Percentiles rank a stretch among this genome's conserved stretches.
These are phyloP conservation scores for Phaeosphaeriaceae sp. DNA, from an alignment of 2,329 filamentous ascomycete genomes.

Conservation along the genomic window DNA sequence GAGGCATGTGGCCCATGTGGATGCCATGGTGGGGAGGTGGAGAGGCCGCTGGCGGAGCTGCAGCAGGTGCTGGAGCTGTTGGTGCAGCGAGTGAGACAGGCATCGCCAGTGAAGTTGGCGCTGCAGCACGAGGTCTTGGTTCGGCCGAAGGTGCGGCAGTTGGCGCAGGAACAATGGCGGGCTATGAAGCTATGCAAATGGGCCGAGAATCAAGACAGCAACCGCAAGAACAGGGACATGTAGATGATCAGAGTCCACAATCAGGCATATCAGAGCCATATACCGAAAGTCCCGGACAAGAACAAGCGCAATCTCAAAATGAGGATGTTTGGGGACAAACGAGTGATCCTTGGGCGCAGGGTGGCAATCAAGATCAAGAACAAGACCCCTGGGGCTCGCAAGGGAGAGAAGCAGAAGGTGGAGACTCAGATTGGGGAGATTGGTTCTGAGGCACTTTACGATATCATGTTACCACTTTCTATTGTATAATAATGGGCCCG, in stretches of 20 bases:
- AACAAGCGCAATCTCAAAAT: conserved; percentile 20
- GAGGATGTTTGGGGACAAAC: conserved; percentile 39
- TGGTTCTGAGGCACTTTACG: conserved; percentile 23
- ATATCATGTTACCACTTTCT: neutral
- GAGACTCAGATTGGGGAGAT: conserved; percentile 32
- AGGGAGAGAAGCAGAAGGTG: conserved; percentile 30
- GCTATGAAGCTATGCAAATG: conserved; percentile 68
- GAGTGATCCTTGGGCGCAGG: conserved; percentile 34
- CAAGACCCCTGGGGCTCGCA: conserved; percentile 39
- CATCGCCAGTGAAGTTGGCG: conserved; percentile 56
- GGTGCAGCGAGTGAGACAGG: conserved; percentile 53
- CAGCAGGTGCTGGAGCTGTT: conserved; percentile 48
- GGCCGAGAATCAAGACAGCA: conserved; percentile 45
- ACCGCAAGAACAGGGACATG: conserved; percentile 7
- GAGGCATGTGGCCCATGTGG: conserved; percentile 56
- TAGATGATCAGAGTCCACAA: conserved; percentile 38
- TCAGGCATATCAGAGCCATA: conserved; percentile 25
- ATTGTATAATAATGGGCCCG: neutral
- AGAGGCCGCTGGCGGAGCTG: conserved; percentile 45
- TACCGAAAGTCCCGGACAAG: conserved; percentile 25
- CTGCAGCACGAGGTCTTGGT: conserved; percentile 48
- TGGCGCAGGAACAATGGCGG: conserved; percentile 66
- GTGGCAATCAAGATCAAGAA: conserved; percentile 29
- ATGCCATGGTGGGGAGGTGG: conserved; percentile 56
- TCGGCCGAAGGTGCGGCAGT: conserved; percentile 53